Evolutionary conservation across 805 yeast species (phyloP).

Genomic region (Lachancea sp.): DNA sequence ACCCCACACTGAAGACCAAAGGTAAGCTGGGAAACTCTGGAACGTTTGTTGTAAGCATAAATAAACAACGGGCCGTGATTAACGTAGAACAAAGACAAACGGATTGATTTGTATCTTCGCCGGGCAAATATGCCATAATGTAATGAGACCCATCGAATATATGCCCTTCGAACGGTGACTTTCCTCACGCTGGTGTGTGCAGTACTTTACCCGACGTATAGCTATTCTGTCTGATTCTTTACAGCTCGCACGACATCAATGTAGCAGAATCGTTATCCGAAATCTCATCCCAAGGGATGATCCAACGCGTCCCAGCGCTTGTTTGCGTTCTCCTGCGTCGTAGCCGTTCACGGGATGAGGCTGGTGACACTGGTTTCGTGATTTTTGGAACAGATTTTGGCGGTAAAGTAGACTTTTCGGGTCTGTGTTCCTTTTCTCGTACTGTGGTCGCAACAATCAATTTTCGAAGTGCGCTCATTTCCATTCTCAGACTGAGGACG

Average conservation of each 20-base stretch:
- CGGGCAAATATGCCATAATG: neutral
- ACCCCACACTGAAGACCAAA: constrained; percentile 18
- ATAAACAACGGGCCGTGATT: constrained; percentile 21
- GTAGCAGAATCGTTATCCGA: constrained; percentile 1
- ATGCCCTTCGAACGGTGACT: neutral
- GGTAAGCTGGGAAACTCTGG: constrained; percentile 13
- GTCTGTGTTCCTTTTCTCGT: neutral
- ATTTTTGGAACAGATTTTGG: neutral
- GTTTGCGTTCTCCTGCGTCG: constrained; percentile 4
- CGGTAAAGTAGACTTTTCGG: neutral
- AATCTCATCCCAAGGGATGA: constrained; percentile 9
- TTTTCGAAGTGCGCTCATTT: neutral
- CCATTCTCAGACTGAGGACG: neutral
- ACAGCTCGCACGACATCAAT: constrained; percentile 5
- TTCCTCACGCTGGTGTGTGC: neutral
- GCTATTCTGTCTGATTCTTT: neutral
- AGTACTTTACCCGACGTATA: too few relatives aligned
- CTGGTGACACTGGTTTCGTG: constrained; percentile 2
- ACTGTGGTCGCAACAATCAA: neutral
- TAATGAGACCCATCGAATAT: neutral
- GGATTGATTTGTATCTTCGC: neutral
- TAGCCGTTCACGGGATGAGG: neutral
- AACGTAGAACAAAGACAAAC: neutral
- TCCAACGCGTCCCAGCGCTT: constrained; percentile 4
- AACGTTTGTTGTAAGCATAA: constrained; percentile 29